Evolutionary conservation across 352 stramenopile species (phyloP).

Genomic region (Pythium scleroteichum): DNA sequence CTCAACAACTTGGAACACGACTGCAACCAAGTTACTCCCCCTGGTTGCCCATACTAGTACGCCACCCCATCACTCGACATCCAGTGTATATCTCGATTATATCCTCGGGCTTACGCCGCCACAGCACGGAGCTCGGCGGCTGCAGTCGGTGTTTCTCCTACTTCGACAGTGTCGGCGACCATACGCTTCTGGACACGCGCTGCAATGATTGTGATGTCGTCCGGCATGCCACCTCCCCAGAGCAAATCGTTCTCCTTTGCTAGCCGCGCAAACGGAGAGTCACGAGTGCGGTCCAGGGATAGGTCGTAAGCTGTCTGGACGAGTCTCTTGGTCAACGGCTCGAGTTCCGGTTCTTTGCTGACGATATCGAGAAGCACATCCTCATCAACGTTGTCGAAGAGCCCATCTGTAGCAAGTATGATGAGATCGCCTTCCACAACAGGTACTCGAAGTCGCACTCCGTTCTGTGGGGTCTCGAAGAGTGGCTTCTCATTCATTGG

Average conservation of each 20-base stretch:
- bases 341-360: slow-evolving; percentile 54
- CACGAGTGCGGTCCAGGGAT: slow-evolving; percentile 86
- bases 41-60: too few relatives aligned
- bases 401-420: slow-evolving; percentile 94
- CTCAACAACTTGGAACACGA: too few relatives aligned
- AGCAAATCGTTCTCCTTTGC: slow-evolving; percentile 99
- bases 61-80: too few relatives aligned
- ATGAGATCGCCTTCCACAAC: slow-evolving; percentile 95
- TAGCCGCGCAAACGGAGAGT: slow-evolving; percentile 96
- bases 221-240: slow-evolving; percentile 93
- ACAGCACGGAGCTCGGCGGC: slow-evolving; percentile 9
- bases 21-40: too few relatives aligned
- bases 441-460: slow-evolving; percentile 92
- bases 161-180: background rate
- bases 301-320: slow-evolving; percentile 89
- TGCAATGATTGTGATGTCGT: slow-evolving; percentile 87
- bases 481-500: slow-evolving; percentile 73
- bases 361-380: slow-evolving; percentile 78
- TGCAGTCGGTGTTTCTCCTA: slow-evolving; percentile 1
- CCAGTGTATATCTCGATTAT: background rate
- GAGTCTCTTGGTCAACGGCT: slow-evolving; percentile 77
- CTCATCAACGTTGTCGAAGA: slow-evolving; percentile 97
- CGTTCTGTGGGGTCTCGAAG: slow-evolving; percentile 92
- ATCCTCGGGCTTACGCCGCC: slow-evolving; percentile 3
- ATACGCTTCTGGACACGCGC: slow-evolving; percentile 59